A percentile compares a stretch with the other conserved stretches of the same genome.
Evolutionary conservation across 1,284 basidiomycete genomes (phyloP).

Genomic region (Fistulinella cinereoalba): DNA sequence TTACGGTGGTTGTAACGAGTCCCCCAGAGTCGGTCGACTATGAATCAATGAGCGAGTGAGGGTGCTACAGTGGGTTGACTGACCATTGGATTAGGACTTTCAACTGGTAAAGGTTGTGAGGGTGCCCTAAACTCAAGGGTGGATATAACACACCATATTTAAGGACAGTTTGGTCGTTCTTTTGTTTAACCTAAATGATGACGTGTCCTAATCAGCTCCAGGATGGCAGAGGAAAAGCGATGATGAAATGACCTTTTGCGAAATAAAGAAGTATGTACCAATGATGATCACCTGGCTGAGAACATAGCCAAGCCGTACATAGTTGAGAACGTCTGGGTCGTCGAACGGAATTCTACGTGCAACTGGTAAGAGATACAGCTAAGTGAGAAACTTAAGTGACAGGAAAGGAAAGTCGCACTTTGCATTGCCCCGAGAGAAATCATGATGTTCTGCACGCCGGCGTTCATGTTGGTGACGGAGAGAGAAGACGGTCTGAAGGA

Average conservation of each 20-base stretch:
- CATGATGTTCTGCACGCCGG: conserved; percentile 67
- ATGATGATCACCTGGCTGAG: conserved; percentile 70
- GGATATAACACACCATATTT: conserved; percentile 74
- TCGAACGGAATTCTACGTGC: conserved; percentile 92
- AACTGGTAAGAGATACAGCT: conserved; percentile 44
- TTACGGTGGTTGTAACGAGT: conserved; percentile 88
- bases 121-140: not conserved
- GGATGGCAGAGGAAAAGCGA: not conserved
- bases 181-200: conserved; percentile 73
- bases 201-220: conserved; percentile 19
- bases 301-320: conserved; percentile 85
- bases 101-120: conserved; percentile 43
- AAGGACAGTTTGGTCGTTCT: conserved; percentile 93
- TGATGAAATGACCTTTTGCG: conserved; percentile 52
- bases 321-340: conserved; percentile 78
- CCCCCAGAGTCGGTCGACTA: conserved; percentile 73
- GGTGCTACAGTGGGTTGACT: conserved; percentile 10
- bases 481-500: conserved; percentile 10
- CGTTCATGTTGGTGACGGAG: conserved; percentile 43
- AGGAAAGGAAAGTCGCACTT: conserved; percentile 39
- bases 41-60: conserved; percentile 7
- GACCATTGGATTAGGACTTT: conserved; percentile 61
- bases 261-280: conserved; percentile 73
- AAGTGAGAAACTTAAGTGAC: not conserved
- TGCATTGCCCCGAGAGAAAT: conserved; percentile 92